Evolutionary conservation across 768 basidiomycete genomes (phyloP), one percentile per base, ranked within the genome.

Genomic region (Termitomyces sp.): DNA sequence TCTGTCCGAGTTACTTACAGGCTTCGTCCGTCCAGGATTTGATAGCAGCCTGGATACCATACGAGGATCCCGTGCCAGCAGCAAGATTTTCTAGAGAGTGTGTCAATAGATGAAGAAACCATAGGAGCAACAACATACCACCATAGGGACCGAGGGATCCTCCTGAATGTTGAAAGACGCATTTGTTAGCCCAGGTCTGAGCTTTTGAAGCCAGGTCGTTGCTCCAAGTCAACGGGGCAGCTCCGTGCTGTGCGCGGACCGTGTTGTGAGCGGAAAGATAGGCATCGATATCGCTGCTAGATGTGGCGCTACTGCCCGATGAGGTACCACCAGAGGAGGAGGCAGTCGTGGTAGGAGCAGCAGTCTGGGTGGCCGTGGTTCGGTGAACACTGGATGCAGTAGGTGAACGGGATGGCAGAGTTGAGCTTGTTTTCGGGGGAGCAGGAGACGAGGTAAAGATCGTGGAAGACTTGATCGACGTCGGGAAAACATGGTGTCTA

Each of bases 1-100:
- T 29, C 15, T 29, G n/a, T n/a, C 3, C 12, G 6, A 20, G 54
- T 25, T 63, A 84, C 84, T 74, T 66, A 86, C 86, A 76, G 63
- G 76, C 82, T 85, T 92, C 90, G 66, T 81, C 82, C 4, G 83
- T 81, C 91, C 89, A 92, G 5, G 75, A 73, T 62, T 80, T 74
- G 65, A 91, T 73, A 17, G 82, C 88, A 0, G 70, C 50, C 11
- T 71, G 56, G 60, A 89, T 85, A 52, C 68, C 74, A 68, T 81
- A 88, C 34, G 65, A 67, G 29, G 68, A 65, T 15, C 85, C 86
- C n/a, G 86, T 86, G 9, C 88, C 89, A 57, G 88, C 89, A 58
- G 89, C 87, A 63, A 91, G 72, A 67, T 92, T 91, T 74, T 91
- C 89, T 87, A n/a, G 25, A 48, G 34, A 32, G 32, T 17, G 14